Percentiles rank a stretch among this genome's conserved stretches.
phyloP scores from a whole-genome alignment of 1,284 basidiomycete species.

The Ustilago nuda region DNA sequence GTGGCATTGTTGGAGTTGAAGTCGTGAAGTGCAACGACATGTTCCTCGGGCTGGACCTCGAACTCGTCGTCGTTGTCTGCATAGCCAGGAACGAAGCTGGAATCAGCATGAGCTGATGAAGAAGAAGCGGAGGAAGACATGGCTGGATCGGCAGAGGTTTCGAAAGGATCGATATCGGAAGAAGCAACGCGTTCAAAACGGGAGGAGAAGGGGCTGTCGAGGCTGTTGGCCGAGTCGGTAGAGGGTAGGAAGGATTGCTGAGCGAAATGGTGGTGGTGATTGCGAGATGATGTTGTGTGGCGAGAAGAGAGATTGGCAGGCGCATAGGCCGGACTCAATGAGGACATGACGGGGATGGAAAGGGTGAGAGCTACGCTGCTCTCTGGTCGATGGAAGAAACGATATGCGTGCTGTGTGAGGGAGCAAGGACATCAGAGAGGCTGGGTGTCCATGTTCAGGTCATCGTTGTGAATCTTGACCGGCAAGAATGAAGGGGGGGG shows the following conservation, averaged over 20 bases:
- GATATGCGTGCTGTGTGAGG: not conserved
- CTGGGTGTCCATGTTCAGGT: constrained; percentile 17
- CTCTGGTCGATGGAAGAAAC: not conserved
- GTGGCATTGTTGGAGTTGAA: constrained; percentile 69
- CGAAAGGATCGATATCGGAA: constrained; percentile 8
- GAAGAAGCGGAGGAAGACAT: constrained; percentile 31
- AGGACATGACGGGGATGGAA: constrained; percentile 14
- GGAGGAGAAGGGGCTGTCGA: constrained; percentile 26
- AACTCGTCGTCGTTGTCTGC: constrained; percentile 26
- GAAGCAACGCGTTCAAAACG: constrained; percentile 31
- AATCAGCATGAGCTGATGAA: constrained; percentile 19
- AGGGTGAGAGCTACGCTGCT: too few relatives aligned
- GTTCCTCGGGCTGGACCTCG: constrained; percentile 53
- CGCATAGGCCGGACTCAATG: constrained; percentile 14
- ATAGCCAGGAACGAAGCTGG: constrained; percentile 22
- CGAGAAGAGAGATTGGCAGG: not conserved
- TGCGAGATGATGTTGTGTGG: constrained; percentile 6
- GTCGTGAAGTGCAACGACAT: constrained; percentile 69
- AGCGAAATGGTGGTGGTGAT: constrained; percentile 7
- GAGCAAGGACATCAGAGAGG: constrained; percentile 9
- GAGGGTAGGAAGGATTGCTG: constrained; percentile 26
- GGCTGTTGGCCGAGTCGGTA: constrained; percentile 25
- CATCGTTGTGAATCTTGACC: constrained; percentile 10
- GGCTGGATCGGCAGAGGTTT: constrained; percentile 4
- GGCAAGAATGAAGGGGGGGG: constrained; percentile 15